A percentile compares a stretch with the other conserved stretches of the same genome.
Evolutionary conservation across 495 filamentous ascomycete genomes (phyloP).

Genomic region (Letharia columbiana): DNA sequence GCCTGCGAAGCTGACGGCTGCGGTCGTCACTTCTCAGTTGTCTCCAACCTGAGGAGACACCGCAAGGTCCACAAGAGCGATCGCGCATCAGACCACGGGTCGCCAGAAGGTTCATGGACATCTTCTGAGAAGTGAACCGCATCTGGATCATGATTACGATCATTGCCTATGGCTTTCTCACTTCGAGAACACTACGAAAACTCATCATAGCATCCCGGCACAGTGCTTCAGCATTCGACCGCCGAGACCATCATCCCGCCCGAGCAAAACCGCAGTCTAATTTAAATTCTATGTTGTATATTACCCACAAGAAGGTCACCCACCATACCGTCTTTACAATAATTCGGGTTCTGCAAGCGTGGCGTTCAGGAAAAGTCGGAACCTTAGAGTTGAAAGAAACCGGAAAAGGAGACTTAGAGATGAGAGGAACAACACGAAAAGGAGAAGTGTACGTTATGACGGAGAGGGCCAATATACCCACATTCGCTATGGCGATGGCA

Average conservation of each 20-base stretch:
- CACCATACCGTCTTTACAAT: slow-evolving; percentile 1
- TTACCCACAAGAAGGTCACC: not conserved
- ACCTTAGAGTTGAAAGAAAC: not conserved
- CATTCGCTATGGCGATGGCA: slow-evolving; percentile 24
- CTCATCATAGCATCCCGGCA: not conserved
- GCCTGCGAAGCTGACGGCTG: slow-evolving; percentile 92
- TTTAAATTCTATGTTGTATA: not conserved
- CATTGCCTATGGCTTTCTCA: not conserved
- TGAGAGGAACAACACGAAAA: not conserved
- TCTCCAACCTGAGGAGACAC: slow-evolving; percentile 90
- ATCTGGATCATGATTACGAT: not conserved
- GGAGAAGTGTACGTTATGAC: slow-evolving; percentile 9
- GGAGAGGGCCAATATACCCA: slow-evolving; percentile 21
- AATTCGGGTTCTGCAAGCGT: slow-evolving; percentile 5
- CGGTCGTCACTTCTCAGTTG: slow-evolving; percentile 93
- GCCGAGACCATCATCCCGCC: not conserved
- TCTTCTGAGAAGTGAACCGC: slow-evolving; percentile 24
- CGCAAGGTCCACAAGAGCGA: slow-evolving; percentile 95
- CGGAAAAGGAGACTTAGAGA: not conserved
- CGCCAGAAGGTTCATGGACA: slow-evolving; percentile 26
- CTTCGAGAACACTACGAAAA: not conserved
- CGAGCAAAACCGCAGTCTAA: not conserved
- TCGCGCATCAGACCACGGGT: slow-evolving; percentile 23
- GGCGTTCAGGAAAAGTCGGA: slow-evolving; percentile 11
- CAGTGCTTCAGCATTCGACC: not conserved